Conservation (phyloP, 495 filamentous ascomycete genomes). For the Ascodesmis nigricans region DNA sequence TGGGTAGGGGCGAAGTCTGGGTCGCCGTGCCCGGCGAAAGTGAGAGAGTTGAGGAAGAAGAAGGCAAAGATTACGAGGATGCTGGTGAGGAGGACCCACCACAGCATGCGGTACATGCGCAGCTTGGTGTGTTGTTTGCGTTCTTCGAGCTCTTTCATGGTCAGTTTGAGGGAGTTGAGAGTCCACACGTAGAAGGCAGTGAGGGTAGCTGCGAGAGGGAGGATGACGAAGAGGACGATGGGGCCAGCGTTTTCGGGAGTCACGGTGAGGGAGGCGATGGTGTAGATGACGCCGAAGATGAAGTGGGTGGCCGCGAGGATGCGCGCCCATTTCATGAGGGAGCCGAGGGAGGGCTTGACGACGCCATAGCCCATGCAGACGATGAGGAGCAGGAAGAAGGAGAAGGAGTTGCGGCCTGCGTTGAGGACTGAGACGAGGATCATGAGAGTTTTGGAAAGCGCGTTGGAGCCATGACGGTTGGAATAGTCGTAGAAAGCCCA, state of each 20-base stretch:
- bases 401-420: conserved; percentile 86
- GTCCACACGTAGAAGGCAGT: conserved; percentile 99
- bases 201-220: conserved; percentile 75
- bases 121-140: conserved; percentile 87
- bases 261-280: conserved; percentile 69
- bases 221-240: conserved; percentile 80
- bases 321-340: conserved; percentile 87
- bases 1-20: conserved; percentile 83
- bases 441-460: conserved; percentile 60
- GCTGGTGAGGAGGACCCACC: conserved; percentile 85
- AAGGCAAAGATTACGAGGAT: conserved; percentile 93
- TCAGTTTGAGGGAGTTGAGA: conserved; percentile 77
- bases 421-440: conserved; percentile 78
- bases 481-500: conserved; percentile 97
- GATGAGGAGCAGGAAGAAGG: conserved; percentile 94
- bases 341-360: conserved; percentile 80
- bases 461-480: conserved; percentile 68
- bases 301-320: conserved; percentile 81
- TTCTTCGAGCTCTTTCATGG: conserved; percentile 84
- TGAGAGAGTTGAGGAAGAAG: conserved; percentile 87
- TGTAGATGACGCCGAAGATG: conserved; percentile 82
- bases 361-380: conserved; percentile 99
- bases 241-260: conserved; percentile 67
- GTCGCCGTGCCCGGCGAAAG: conserved; percentile 59
- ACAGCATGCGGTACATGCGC: conserved; percentile 92